phyloP scores from a whole-genome alignment of 306 rosid genomes.

The Dryas alaskensis region DNA sequence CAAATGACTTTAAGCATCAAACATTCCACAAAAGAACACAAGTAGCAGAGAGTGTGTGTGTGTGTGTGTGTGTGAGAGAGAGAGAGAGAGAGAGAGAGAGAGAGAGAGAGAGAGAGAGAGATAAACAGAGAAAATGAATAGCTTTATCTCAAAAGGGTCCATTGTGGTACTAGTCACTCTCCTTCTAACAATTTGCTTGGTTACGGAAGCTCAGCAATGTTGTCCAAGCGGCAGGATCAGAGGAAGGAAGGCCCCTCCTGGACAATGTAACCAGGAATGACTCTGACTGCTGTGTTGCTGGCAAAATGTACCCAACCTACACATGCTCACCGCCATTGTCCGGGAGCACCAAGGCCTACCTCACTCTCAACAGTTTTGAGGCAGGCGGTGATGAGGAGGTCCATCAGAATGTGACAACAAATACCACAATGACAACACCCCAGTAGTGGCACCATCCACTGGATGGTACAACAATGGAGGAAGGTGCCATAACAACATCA shows the following conservation, averaged over 20 bases:
- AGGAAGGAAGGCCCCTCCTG: conserved; percentile 29
- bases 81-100: too few species aligned
- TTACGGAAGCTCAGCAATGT: conserved; percentile 3
- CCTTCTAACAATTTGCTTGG: neutral
- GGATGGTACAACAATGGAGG: conserved; percentile 32
- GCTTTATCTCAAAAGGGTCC: neutral
- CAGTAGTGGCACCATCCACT: conserved; percentile 30
- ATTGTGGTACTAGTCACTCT: neutral
- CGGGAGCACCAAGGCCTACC: conserved; percentile 30
- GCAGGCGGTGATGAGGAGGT: conserved; percentile 45
- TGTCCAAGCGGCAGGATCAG: conserved; percentile 18
- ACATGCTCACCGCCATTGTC: conserved; percentile 37
- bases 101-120: too few species aligned
- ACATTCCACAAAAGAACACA: neutral
- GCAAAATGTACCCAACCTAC: conserved; percentile 30
- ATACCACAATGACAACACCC: conserved; percentile 42
- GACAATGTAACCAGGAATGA: conserved; percentile 42
- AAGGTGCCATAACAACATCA: conserved; percentile 33
- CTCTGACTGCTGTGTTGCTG: conserved; percentile 38
- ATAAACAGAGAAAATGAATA: neutral
- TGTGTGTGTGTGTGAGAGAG: too few species aligned
- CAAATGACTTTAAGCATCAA: neutral
- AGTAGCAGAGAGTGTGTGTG: neutral
- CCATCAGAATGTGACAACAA: conserved; percentile 42
- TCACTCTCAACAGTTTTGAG: conserved; percentile 47